These are phyloP conservation scores for Mucor ambiguus DNA, from an alignment of 371 early-diverging fungal genomes.

Conservation along the genomic window DNA sequence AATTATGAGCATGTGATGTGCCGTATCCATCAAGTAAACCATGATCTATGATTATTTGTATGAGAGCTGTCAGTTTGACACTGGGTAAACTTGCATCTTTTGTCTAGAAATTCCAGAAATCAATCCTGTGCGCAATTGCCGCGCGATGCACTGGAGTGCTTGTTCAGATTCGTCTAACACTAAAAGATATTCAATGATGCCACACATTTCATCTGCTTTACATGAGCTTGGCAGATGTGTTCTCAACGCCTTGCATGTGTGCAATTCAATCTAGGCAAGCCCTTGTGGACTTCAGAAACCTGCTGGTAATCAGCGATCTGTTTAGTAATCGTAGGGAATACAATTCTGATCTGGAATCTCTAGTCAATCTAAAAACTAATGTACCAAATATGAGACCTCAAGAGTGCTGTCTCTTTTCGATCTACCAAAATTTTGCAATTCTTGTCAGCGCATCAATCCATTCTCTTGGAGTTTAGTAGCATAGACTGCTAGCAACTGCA, in stretches of 20 bases:
- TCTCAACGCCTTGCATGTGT: too few species aligned
- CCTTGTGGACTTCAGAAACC: not conserved
- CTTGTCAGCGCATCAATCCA: not conserved
- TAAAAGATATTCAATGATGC: not conserved
- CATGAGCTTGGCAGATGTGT: not conserved
- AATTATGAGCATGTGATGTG: not conserved
- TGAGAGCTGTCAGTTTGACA: not conserved
- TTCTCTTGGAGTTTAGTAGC: not conserved
- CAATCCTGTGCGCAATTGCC: not conserved
- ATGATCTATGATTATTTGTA: not conserved
- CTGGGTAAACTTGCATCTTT: not conserved
- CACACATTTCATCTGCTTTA: not conserved
- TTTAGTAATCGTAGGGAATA: not conserved
- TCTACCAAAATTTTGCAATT: not conserved
- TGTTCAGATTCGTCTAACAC: not conserved
- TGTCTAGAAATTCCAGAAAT: not conserved
- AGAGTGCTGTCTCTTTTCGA: not conserved
- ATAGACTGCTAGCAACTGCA: not conserved
- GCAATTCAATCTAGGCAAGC: not conserved
- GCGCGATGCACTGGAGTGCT: not conserved
- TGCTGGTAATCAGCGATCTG: not conserved
- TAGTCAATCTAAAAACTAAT: not conserved
- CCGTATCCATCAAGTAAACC: too few species aligned
- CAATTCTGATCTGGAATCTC: not conserved
- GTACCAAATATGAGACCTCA: not conserved